Base-by-base conservation (phyloP, 192 early-diverging fungal genomes). In the Coemansia furcata region DNA sequence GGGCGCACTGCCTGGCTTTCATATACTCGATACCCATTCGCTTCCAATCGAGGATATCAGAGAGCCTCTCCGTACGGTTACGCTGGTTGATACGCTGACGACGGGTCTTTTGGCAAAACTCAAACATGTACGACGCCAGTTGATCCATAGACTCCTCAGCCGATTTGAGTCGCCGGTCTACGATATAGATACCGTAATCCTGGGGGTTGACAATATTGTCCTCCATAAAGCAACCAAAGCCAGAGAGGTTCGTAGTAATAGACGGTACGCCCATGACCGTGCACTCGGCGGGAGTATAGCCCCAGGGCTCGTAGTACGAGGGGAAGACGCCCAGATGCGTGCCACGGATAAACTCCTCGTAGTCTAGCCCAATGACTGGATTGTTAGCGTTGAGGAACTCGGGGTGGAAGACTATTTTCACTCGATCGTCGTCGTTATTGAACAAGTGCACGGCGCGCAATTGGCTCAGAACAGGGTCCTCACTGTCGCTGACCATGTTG, bases 381-480 rank as follows among this genome's bases (percentile, higher is more conserved):
- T 94, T 96, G 86, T 95, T 97, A 26, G 94, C 85, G 82, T 91
- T 96, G 50, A 99, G 83, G 83, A 96, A 99, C 78, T 99, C 95
- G n/a, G 97, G 97, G 66, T 99, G 97, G 89, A 96, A 99, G 7
- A 99, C 87, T 11, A 99, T 86, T 85, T 97, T 99, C 74, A 97
- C 95, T 62, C 95, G 89, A 82, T 99, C 97, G 29, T 85, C 78
- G 57, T 91, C 87, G 68, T 89, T 84, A 86, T 99, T 99, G 83
- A 95, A 95, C 42, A 99, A 80, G 17, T 87, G 85, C 37, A 92
- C 83, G 10, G 87, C 82, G 44, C 95, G 93, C 43, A 97, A 78
- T 60, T 93, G 89, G 43, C 54, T 86, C 67, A 99, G 72, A 29
- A 99, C 92, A 0, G 95, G 94, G 81, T 97, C 95, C 38, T 88